Percentiles rank a stretch among this genome's conserved stretches.
Evolutionary conservation across 257 asterid genomes (phyloP).

Genomic region (Scutellaria barbata): DNA sequence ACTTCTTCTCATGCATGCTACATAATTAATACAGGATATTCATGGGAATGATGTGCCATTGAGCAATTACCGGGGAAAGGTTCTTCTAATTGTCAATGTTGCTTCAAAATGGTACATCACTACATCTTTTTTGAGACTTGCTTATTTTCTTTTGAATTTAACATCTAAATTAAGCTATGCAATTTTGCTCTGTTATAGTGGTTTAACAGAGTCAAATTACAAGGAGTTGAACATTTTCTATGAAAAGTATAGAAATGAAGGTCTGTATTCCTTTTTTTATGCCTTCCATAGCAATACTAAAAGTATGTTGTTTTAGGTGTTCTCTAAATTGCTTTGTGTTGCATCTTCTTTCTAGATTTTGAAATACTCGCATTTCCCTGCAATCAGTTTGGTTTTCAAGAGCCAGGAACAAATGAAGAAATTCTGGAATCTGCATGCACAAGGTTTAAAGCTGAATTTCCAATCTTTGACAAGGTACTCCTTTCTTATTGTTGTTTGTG

Average conservation of each 20-base stretch:
- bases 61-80: conserved; percentile 75
- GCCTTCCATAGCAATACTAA: background rate
- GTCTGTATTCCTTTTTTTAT: conserved; percentile 40
- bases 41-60: conserved; percentile 73
- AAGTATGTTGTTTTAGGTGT: background rate
- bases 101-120: conserved; percentile 79
- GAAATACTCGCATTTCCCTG: conserved; percentile 95
- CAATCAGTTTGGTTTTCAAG: conserved; percentile 89
- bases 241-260: conserved; percentile 78
- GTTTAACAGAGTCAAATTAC: conserved; percentile 80
- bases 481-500: background rate
- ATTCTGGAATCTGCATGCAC: conserved; percentile 76
- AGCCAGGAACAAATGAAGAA: conserved; percentile 85
- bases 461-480: conserved; percentile 82
- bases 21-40: conserved; percentile 59
- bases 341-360: conserved; percentile 51
- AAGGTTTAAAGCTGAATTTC: conserved; percentile 80
- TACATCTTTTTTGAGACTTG: background rate
- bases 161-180: background rate
- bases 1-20: conserved; percentile 4
- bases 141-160: background rate
- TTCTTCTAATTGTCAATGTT: conserved; percentile 77
- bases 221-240: conserved; percentile 74
- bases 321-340: conserved; percentile 8
- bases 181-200: conserved; percentile 45